Conservation (phyloP, 352 stramenopile species). For the Phytopythium chamaehyphon region DNA sequence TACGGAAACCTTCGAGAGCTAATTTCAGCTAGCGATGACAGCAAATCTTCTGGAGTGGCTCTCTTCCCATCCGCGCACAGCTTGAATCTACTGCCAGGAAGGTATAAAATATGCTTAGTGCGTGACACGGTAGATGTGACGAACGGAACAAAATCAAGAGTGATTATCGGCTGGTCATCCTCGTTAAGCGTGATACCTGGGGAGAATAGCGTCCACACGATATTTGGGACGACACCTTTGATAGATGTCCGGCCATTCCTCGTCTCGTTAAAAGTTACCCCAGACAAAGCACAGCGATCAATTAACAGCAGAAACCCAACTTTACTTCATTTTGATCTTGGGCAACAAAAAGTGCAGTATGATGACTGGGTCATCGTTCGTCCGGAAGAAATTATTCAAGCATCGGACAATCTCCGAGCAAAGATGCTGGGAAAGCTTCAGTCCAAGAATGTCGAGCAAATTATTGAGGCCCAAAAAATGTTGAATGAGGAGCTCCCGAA, state of each 20-base stretch:
- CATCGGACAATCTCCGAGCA: constrained; percentile 34
- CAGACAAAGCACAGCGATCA: background rate
- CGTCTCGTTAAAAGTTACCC: constrained; percentile 21
- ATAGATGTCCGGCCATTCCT: constrained; percentile 41
- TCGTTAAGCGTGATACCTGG: constrained; percentile 31
- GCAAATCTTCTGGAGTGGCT: background rate
- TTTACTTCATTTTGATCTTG: constrained; percentile 26
- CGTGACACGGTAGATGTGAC: constrained; percentile 21
- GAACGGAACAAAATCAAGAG: constrained; percentile 22
- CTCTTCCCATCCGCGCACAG: constrained; percentile 30
- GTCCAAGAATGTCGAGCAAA: constrained; percentile 27
- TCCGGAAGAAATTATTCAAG: constrained; percentile 33
- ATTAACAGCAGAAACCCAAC: constrained; percentile 11
- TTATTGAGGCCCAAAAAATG: constrained; percentile 14
- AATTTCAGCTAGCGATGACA: background rate
- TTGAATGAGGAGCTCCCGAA: constrained; percentile 32
- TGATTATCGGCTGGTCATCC: constrained; percentile 17
- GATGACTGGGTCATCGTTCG: constrained; percentile 35
- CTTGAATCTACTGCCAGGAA: constrained; percentile 34
- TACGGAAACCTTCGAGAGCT: background rate
- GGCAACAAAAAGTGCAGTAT: constrained; percentile 11
- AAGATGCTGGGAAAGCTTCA: constrained; percentile 46
- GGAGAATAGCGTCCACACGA: constrained; percentile 45
- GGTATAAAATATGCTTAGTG: constrained; percentile 40
- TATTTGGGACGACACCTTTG: constrained; percentile 45